Conservation (phyloP, 768 basidiomycete genomes). For the Amanita subjunquillea region DNA sequence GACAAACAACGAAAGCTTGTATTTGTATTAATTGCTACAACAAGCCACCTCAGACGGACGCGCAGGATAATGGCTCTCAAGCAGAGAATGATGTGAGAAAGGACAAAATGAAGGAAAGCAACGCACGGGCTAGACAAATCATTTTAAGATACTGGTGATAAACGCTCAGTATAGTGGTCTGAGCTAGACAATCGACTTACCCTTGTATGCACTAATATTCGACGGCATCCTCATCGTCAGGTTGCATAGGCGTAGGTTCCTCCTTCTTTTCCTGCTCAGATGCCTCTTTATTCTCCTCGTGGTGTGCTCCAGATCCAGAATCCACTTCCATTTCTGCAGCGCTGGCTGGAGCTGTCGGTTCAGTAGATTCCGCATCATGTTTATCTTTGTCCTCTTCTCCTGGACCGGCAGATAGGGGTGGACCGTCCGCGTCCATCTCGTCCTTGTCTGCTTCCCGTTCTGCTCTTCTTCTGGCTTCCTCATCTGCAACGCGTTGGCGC, state of each 20-base stretch:
- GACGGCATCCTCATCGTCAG: conserved; percentile 74
- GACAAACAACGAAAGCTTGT: background rate
- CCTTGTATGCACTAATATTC: conserved; percentile 46
- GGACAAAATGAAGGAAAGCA: conserved; percentile 13
- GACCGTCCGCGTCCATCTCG: conserved; percentile 27
- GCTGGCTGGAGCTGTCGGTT: conserved; percentile 5
- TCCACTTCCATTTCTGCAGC: conserved; percentile 30
- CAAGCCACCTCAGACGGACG: background rate
- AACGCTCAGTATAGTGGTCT: background rate
- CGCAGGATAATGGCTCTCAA: conserved; percentile 1
- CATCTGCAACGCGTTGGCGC: conserved; percentile 55
- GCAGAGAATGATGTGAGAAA: conserved; percentile 3
- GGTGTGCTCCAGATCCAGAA: conserved; percentile 17
- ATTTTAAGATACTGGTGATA: conserved; percentile 9
- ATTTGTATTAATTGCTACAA: background rate
- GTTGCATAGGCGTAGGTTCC: conserved; percentile 41
- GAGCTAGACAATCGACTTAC: conserved; percentile 3
- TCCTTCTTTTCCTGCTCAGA: conserved; percentile 40
- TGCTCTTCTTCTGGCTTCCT: conserved; percentile 42
- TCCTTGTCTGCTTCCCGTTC: conserved; percentile 21
- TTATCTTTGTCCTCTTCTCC: conserved; percentile 11
- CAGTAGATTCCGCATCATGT: background rate
- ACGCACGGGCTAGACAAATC: conserved; percentile 19
- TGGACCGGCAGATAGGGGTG: conserved; percentile 10
- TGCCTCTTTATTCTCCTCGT: conserved; percentile 26